These are phyloP conservation scores for Termitomyces sp. DNA, from an alignment of 768 basidiomycete species.

Conservation along the genomic window DNA sequence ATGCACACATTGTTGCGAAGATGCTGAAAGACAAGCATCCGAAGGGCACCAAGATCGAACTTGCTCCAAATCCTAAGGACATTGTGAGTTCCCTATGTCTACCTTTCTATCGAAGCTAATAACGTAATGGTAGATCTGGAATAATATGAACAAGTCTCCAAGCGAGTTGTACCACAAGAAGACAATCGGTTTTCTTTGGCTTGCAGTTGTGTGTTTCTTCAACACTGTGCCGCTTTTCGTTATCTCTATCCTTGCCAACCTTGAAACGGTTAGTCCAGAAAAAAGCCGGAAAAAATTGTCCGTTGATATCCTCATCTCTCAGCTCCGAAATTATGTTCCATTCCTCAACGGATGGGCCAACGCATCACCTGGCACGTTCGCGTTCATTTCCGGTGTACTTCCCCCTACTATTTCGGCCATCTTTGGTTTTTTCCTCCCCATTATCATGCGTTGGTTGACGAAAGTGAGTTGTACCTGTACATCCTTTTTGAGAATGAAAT, in stretches of 20 bases:
- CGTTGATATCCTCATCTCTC: conserved; percentile 7
- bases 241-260: conserved; percentile 89
- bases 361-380: conserved; percentile 62
- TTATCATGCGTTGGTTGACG: conserved; percentile 87
- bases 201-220: conserved; percentile 82
- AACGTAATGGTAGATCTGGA: conserved; percentile 62
- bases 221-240: conserved; percentile 90
- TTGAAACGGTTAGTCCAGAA: conserved; percentile 56
- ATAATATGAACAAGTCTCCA: conserved; percentile 75
- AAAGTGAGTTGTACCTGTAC: conserved; percentile 43
- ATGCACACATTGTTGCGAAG: conserved; percentile 81
- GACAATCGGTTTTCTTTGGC: conserved; percentile 70
- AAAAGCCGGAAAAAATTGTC: not conserved
- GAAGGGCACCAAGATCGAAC: conserved; percentile 61
- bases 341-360: conserved; percentile 73
- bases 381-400: conserved; percentile 85
- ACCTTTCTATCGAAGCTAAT: not conserved
- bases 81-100: conserved; percentile 44
- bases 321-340: conserved; percentile 62
- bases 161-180: conserved; percentile 61
- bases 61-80: conserved; percentile 88
- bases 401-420: conserved; percentile 85
- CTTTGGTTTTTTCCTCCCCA: conserved; percentile 88
- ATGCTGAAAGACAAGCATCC: conserved; percentile 62
- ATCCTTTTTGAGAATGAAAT: conserved; percentile 36